Evolutionary conservation across 2,329 filamentous ascomycete genomes (phyloP), one percentile per base, ranked within the genome.

Genomic region (Arthrobotrys sinensis): DNA sequence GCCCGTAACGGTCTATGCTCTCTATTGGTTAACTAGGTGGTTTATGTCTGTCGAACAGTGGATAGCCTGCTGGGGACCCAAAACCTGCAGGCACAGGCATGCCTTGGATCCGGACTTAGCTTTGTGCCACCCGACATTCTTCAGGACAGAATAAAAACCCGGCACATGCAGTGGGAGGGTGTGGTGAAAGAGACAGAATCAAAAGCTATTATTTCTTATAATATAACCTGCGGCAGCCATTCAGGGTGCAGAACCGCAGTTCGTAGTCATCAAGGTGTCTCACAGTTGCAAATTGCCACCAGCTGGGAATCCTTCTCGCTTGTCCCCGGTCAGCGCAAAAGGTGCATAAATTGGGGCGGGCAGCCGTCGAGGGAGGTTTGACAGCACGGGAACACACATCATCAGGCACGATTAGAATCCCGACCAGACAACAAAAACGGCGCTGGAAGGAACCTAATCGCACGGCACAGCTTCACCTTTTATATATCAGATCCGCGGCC

Each of bases 391-490:
- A 14, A 16, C 36, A 10, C 12, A 45, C 21, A 32, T 32, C 21
- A 32, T 32, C 48, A 57, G 52, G 52, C 52, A 57, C 19, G 32
- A 21, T 57, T 57, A 24, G 50, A 24, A 24, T 36, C 14, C 28
- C 50, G 46, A 21, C 46, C 5, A 24, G 32, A 11, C n/a, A 52
- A 28, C 48, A 38, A 57, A 53, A 57, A 38, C 28, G 52, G 4
- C 52, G 36, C 16, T 40, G 3, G 19, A n/a, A 14, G 32, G 32
- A n/a, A 60, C 34, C 19, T 12, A 36, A 60, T 43, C 36, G 34
- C 55, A 60, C 55, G 55, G 55, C 55, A 43, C 55, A 60, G 36
- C 55, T 43, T 40, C 55, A 60, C 36, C 32, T n/a, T 19, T 4
- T 40, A 10, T 60, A 60, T 57, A 57, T 57, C 52, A 45, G 16